phyloP scores from a whole-genome alignment of 768 basidiomycete species.

The Phanerodontia chrysosporium region DNA sequence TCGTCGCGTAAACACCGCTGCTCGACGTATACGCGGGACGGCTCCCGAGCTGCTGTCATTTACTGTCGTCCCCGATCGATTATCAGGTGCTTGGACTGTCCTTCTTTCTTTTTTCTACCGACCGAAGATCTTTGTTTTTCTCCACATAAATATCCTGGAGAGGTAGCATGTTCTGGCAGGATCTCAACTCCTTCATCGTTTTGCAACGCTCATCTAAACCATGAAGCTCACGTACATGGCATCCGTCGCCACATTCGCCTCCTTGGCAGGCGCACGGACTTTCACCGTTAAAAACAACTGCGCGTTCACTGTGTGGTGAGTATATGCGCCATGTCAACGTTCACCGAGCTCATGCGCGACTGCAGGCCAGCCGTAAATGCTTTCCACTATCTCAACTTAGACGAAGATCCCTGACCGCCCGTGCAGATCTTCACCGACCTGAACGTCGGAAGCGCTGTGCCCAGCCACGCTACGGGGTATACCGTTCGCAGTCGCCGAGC shows the following conservation, averaged over 20 bases:
- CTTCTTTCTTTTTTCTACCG: too few relatives aligned
- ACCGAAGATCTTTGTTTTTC: too few relatives aligned
- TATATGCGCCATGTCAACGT: not conserved
- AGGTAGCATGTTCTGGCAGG: too few relatives aligned
- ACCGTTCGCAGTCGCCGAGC: slow-evolving; percentile 1
- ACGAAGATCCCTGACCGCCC: too few relatives aligned
- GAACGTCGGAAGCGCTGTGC: slow-evolving; percentile 43
- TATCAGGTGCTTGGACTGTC: too few relatives aligned
- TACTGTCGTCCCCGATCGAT: too few relatives aligned
- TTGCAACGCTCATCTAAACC: not conserved
- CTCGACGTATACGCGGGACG: too few relatives aligned
- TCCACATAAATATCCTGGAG: too few relatives aligned
- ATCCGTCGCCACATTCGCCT: slow-evolving; percentile 1
- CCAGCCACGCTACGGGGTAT: slow-evolving; percentile 44
- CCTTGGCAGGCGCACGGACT: slow-evolving; percentile 42
- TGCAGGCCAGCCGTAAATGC: slow-evolving; percentile 43
- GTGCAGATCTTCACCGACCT: slow-evolving; percentile 56
- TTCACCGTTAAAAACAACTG: slow-evolving; percentile 60
- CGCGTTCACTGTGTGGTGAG: slow-evolving; percentile 66
- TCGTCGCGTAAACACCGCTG: too few relatives aligned
- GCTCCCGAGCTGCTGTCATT: too few relatives aligned
- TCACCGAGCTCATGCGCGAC: not conserved
- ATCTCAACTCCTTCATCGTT: too few relatives aligned
- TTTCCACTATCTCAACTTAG: too few relatives aligned
- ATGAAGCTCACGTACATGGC: not conserved